Base-by-base conservation (phyloP, 108 stramenopile species). In the Pseudonitzschia delicatissima region DNA sequence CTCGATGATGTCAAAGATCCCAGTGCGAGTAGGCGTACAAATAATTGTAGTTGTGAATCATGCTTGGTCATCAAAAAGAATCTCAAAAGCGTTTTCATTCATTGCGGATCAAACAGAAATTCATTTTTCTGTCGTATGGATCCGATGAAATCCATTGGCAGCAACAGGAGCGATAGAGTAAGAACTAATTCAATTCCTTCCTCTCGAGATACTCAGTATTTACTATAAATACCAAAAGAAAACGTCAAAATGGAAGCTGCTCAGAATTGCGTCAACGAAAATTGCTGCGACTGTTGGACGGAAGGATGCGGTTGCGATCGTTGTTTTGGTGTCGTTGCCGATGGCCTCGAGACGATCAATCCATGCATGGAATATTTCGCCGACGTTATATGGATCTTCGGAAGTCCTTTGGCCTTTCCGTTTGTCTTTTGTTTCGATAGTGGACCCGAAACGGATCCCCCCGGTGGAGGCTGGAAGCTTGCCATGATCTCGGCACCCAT, bases 321-420 rank as follows among this genome's bases (percentile, higher is more conserved):
- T 5, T 66, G 62, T 40, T 84, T 79, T 59, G 72, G 76, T 2
- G 20, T 42, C 26, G 44, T 44, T 34, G 82, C 83, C 37, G 78
- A 85, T 67, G 57, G 66, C 23, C 52, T 86, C 7, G 84, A 82
- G 66, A 53, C 57, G 33, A 5, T 80, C 69, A 73, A 66, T 49
- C 81, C 81, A 9, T 40, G 53, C 39, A 67, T 78, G 62, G 85
- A 86, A 65, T 74, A 57, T 7, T 53, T 72, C 15, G 77, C 79
- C 57, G 69, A 80, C 34, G 53, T 62, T 45, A 86, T 86, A 69
- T 86, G 85, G 79, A 57, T 73, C 45, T 76, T 76, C 40, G 85
- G 85, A 13, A 74, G 71, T 34, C 85, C 85, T 25, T 58, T 86
- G 66, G 85, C 85, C 20, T 86, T 86, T 73, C 85, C 85, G 7